Evolutionary conservation across 1,284 basidiomycete genomes (phyloP).

Genomic region (Athelia sp.): DNA sequence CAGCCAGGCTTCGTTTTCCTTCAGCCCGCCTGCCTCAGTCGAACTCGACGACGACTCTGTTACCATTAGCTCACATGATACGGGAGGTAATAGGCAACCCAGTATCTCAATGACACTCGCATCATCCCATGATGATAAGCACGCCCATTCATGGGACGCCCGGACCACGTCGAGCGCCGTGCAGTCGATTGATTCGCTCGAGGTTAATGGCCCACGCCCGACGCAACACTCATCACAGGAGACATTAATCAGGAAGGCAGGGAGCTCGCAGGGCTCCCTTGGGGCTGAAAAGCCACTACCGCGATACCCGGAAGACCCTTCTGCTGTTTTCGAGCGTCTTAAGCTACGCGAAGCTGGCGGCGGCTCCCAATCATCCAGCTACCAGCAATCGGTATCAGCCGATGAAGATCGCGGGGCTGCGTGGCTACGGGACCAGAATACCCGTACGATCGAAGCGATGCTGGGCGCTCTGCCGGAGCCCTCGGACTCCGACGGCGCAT

Average conservation of each 20-base stretch:
- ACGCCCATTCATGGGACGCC: background rate
- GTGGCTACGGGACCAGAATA: conserved; percentile 82
- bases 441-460: conserved; percentile 52
- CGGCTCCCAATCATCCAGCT: conserved; percentile 37
- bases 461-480: conserved; percentile 57
- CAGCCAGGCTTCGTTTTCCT: conserved; percentile 54
- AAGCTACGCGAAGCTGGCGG: conserved; percentile 40
- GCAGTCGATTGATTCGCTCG: conserved; percentile 2
- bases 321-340: conserved; percentile 53
- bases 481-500: conserved; percentile 49
- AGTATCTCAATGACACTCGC: background rate
- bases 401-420: conserved; percentile 64
- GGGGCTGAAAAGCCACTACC: conserved; percentile 24
- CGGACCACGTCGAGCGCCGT: background rate
- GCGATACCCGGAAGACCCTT: conserved; percentile 36
- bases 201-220: background rate
- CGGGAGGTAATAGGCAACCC: conserved; percentile 20
- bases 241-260: conserved; percentile 6
- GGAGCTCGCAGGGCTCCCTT: conserved; percentile 18
- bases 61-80: conserved; percentile 68
- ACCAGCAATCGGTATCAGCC: conserved; percentile 31
- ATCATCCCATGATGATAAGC: background rate
- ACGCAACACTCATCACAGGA: conserved; percentile 2
- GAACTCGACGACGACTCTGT: conserved; percentile 65
- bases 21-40: conserved; percentile 29